Evolutionary conservation across 345 rosid species (phyloP).

Genomic region (Hirschfeldia incana): DNA sequence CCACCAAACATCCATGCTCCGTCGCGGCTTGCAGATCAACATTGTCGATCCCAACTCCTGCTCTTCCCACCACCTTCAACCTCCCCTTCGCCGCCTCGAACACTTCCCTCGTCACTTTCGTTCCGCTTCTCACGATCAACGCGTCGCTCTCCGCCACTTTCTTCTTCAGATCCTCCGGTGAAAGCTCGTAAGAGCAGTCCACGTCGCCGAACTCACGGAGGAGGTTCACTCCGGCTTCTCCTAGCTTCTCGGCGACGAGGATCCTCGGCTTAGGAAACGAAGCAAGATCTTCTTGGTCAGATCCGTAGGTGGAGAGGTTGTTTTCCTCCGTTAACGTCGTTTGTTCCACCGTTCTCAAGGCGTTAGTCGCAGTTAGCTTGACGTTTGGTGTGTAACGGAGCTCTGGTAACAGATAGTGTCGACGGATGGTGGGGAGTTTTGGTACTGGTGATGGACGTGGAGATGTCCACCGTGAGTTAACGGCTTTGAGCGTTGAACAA

Average conservation of each 20-base stretch:
- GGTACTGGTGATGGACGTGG: slow-evolving; percentile 16
- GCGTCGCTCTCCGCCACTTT: not conserved
- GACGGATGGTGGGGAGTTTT: slow-evolving; percentile 20
- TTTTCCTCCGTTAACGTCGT: slow-evolving; percentile 28
- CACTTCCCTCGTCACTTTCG: not conserved
- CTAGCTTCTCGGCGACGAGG: slow-evolving; percentile 83
- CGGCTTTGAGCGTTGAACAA: slow-evolving; percentile 41
- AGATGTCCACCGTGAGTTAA: slow-evolving; percentile 30
- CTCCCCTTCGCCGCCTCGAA: not conserved
- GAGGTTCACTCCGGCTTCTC: slow-evolving; percentile 68
- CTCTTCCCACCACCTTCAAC: not conserved
- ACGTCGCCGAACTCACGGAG: slow-evolving; percentile 54
- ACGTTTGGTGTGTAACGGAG: slow-evolving; percentile 33
- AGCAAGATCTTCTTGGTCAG: not conserved
- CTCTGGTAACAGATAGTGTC: slow-evolving; percentile 10
- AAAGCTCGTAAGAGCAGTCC: slow-evolving; percentile 68
- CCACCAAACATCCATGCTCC: not conserved
- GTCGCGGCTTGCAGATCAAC: not conserved
- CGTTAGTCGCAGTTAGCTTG: not conserved
- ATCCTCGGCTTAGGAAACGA: slow-evolving; percentile 42
- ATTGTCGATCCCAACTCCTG: not conserved
- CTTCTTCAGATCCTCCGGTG: slow-evolving; percentile 33
- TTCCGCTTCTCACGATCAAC: not conserved
- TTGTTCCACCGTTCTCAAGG: slow-evolving; percentile 19
- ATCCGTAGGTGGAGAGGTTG: slow-evolving; percentile 8